Percentiles rank a stretch among this genome's conserved stretches.
These are phyloP conservation scores for Didymellaceae sp. DNA, from an alignment of 2,329 filamentous ascomycete genomes.

Conservation along the genomic window DNA sequence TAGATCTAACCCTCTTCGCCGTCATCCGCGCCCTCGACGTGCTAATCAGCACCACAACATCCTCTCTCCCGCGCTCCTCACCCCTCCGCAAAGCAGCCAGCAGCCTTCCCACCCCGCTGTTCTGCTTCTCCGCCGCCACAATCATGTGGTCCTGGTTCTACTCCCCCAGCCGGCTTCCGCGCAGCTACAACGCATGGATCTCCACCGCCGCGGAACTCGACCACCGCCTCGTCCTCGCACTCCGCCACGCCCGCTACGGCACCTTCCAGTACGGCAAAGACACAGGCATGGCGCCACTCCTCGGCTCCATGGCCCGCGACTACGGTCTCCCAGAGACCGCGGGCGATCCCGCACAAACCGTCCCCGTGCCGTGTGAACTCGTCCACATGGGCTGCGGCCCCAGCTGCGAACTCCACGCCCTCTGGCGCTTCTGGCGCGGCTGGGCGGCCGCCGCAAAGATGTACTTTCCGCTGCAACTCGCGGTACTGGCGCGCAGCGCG, in stretches of 20 bases:
- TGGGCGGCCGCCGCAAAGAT: constrained; percentile 78
- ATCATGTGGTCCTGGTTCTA: constrained; percentile 95
- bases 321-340: constrained; percentile 71
- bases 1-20: constrained; percentile 84
- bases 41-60: constrained; percentile 51
- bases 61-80: constrained; percentile 2
- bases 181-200: constrained; percentile 82
- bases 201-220: constrained; percentile 78
- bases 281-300: constrained; percentile 70
- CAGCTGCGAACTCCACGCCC: constrained; percentile 76
- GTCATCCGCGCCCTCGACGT: constrained; percentile 75
- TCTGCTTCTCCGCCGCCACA: constrained; percentile 72
- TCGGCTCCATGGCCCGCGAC: constrained; percentile 75
- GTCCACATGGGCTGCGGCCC: constrained; percentile 80
- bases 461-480: constrained; percentile 76
- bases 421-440: constrained; percentile 70
- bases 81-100: constrained; percentile 32
- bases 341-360: constrained; percentile 72
- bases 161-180: constrained; percentile 71
- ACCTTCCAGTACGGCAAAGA: constrained; percentile 75
- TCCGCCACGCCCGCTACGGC: constrained; percentile 69
- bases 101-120: constrained; percentile 71
- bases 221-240: constrained; percentile 72
- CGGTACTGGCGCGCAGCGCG: constrained; percentile 27
- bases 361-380: constrained; percentile 81